Base-by-base conservation (phyloP, 2,329 filamentous ascomycete genomes). In the Microcyclosporella mali region DNA sequence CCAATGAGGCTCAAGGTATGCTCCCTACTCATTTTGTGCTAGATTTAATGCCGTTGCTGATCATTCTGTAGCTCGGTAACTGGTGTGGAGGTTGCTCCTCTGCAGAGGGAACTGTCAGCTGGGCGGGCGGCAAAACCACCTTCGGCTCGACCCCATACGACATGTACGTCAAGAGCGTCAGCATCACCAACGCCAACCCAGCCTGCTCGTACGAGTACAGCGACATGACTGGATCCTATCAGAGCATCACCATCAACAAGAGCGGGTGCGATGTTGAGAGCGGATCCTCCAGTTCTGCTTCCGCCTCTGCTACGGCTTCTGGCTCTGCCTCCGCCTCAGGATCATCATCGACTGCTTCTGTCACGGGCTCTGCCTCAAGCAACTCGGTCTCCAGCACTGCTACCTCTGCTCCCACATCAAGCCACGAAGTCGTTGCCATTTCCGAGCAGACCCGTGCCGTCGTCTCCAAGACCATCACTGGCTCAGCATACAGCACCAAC, bases 1-100 rank as follows among this genome's bases (percentile, higher is more conserved):
- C 85, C 85, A 1, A 84, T 84, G 80, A 77, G 78, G 38, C 64
- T 86, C 37, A 79, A 78, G 40, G 58, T 85, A 10, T 81, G 81
- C 2, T 14, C 15, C 41, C 80, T 81, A 52, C 95, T n/a, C 89
- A 90, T 80, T 85, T 37, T 12, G 3, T 16, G 11, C 19, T 15
- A 17, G 14, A 12, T 14, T n/a, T n/a, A n/a, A n/a, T n/a, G n/a
- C n/a, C 32, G 14, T 15, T 29, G n/a, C 40, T 41, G 15, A 35
- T 21, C 28, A 9, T 9, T 18, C 8, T n/a, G 10, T 35, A 40
- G 42, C 41, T 72, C 16, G 69, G 69, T 36, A 69, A 66, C 59
- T 72, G 70, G 70, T 29, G 25, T 12, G 37, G 37, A 8, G 37
- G 37, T 17, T 29, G 28, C 37, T 31, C 25, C n/a, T 10, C 8